Percentiles rank a stretch among this genome's conserved stretches.
Conservation (phyloP, 169 alveolate genomes). For the Blepharisma undulans region DNA sequence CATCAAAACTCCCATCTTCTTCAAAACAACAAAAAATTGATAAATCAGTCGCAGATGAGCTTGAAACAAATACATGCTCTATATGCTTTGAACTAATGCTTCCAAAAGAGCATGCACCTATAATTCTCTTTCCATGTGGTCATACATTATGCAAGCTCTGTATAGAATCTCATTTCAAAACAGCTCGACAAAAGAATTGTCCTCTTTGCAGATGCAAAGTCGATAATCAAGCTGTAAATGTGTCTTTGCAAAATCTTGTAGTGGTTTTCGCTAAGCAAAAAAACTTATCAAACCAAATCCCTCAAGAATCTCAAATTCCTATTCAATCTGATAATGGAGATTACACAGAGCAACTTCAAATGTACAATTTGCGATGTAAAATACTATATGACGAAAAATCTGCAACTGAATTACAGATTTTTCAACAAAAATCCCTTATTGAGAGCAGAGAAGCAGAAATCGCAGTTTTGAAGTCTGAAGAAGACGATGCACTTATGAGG, state of each 20-base stretch:
- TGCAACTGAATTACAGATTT: not conserved
- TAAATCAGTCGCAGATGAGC: slow-evolving; percentile 51
- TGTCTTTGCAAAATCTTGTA: slow-evolving; percentile 65
- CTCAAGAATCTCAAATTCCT: not conserved
- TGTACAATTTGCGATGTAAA: slow-evolving; percentile 51
- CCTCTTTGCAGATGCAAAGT: slow-evolving; percentile 66
- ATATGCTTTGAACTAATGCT: slow-evolving; percentile 79
- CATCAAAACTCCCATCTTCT: not conserved
- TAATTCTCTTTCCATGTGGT: slow-evolving; percentile 82
- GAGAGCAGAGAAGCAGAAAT: slow-evolving; percentile 12
- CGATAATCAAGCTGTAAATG: slow-evolving; percentile 69
- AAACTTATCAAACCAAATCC: slow-evolving; percentile 8
- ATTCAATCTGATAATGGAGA: slow-evolving; percentile 25
- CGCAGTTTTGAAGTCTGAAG: slow-evolving; percentile 27
- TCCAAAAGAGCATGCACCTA: slow-evolving; percentile 75
- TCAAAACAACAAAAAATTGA: not conserved
- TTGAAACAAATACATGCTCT: slow-evolving; percentile 76
- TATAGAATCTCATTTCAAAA: slow-evolving; percentile 43
- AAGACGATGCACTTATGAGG: slow-evolving; percentile 35
- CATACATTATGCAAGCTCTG: slow-evolving; percentile 74
- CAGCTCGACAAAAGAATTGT: slow-evolving; percentile 52
- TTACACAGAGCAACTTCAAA: slow-evolving; percentile 37
- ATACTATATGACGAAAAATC: slow-evolving; percentile 64
- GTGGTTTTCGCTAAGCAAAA: slow-evolving; percentile 65
- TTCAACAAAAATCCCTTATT: slow-evolving; percentile 10